Conservation (phyloP, 306 rosid species). For the Cicer bijugum region DNA sequence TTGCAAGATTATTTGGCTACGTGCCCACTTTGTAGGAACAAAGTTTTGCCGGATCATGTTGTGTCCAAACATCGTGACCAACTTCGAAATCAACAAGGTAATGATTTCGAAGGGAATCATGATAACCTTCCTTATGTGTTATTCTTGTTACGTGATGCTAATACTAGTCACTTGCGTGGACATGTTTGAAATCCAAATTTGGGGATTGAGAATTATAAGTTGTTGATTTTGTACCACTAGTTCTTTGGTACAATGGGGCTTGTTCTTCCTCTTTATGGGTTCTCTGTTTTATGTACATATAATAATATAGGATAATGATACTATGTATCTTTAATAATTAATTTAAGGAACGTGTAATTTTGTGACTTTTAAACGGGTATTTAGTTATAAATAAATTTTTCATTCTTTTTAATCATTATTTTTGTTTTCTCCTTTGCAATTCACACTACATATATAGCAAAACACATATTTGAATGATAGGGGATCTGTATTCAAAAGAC, state of each 20-base stretch:
- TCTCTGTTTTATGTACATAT: neutral
- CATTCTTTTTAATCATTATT: too few relatives aligned
- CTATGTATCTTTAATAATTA: too few relatives aligned
- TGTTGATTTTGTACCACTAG: neutral
- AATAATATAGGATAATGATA: neutral
- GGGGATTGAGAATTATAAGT: neutral
- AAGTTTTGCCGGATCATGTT: slow-evolving; percentile 69
- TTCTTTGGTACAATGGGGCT: neutral
- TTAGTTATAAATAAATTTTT: too few relatives aligned
- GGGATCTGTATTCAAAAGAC: too few relatives aligned
- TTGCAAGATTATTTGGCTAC: slow-evolving; percentile 70
- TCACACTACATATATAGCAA: too few relatives aligned
- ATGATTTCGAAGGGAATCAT: slow-evolving; percentile 58
- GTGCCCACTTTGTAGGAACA: slow-evolving; percentile 82
- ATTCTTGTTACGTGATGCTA: slow-evolving; percentile 60
- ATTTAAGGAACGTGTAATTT: too few relatives aligned
- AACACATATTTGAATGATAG: too few relatives aligned
- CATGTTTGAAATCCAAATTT: slow-evolving; percentile 38
- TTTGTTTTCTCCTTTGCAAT: too few relatives aligned
- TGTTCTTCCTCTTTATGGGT: neutral
- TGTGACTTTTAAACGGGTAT: too few relatives aligned
- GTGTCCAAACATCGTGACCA: slow-evolving; percentile 65
- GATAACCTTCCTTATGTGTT: slow-evolving; percentile 63
- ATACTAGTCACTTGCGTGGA: slow-evolving; percentile 44
- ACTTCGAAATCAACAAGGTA: slow-evolving; percentile 63